Evolutionary conservation across 1,139 yeast species (phyloP).

Genomic region (Wickerhamiella pararugosa): DNA sequence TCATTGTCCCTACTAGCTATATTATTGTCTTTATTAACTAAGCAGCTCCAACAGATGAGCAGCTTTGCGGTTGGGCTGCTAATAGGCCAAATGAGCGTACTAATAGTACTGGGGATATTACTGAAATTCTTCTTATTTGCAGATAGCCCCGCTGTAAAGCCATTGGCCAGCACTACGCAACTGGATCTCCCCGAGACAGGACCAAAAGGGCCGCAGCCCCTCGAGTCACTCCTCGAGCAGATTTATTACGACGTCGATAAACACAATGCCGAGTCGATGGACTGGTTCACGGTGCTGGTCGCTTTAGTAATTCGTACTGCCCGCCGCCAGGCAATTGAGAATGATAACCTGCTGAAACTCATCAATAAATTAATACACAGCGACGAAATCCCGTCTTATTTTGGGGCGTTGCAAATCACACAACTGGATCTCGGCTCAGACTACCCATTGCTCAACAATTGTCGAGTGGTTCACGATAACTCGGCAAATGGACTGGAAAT

Average conservation of each 20-base stretch:
- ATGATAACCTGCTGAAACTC: constrained; percentile 73
- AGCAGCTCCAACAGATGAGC: constrained; percentile 9
- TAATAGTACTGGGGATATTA: constrained; percentile 56
- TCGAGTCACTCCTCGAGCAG: constrained; percentile 49
- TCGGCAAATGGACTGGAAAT: constrained; percentile 44
- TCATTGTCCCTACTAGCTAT: not conserved
- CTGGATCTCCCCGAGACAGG: too few relatives aligned
- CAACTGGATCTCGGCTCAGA: constrained; percentile 92
- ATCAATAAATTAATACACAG: constrained; percentile 39
- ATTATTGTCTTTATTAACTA: not conserved
- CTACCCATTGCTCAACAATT: constrained; percentile 87
- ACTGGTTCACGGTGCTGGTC: constrained; percentile 89
- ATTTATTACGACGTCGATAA: constrained; percentile 82
- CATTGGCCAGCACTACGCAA: constrained; percentile 16
- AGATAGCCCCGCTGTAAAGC: constrained; percentile 32
- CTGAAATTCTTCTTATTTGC: constrained; percentile 83
- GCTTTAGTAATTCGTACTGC: constrained; percentile 85
- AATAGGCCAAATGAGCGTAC: constrained; percentile 69
- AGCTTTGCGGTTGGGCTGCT: constrained; percentile 25
- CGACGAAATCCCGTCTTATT: constrained; percentile 56
- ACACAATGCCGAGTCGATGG: constrained; percentile 80
- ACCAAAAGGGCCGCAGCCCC: constrained; percentile 9
- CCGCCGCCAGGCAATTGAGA: constrained; percentile 67
- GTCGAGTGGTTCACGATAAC: constrained; percentile 48
- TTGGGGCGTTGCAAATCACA: constrained; percentile 64